Evolutionary conservation across 768 basidiomycete genomes (phyloP).

Genomic region (Lactarius deliciosus): DNA sequence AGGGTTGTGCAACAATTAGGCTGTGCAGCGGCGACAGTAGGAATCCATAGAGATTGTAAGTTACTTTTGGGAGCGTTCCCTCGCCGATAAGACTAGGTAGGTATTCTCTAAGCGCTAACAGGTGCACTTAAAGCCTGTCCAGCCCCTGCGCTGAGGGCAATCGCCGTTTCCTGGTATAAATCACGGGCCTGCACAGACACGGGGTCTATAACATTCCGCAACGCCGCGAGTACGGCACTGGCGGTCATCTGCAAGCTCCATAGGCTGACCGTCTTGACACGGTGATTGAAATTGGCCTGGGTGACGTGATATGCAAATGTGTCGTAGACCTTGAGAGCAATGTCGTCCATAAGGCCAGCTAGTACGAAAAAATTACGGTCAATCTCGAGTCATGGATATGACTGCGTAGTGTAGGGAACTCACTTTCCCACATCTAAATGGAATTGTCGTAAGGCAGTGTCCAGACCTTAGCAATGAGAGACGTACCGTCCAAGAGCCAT

Average conservation of each 20-base stretch:
- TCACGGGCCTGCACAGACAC: slow-evolving; percentile 38
- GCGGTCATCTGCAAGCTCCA: slow-evolving; percentile 97
- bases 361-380: slow-evolving; percentile 24
- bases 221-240: slow-evolving; percentile 74
- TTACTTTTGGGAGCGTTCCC: slow-evolving; percentile 3
- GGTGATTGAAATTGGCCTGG: slow-evolving; percentile 83
- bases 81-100: neutral
- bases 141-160: neutral
- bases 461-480: slow-evolving; percentile 11
- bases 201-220: slow-evolving; percentile 78
- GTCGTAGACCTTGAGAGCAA: slow-evolving; percentile 86
- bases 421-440: slow-evolving; percentile 88
- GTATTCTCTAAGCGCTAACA: slow-evolving; percentile 1
- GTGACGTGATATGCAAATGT: slow-evolving; percentile 95
- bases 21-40: neutral
- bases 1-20: neutral
- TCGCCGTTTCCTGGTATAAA: slow-evolving; percentile 30
- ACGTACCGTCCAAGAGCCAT: slow-evolving; percentile 94
- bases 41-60: slow-evolving; percentile 1
- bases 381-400: neutral
- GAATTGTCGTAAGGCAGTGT: slow-evolving; percentile 21
- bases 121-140: slow-evolving; percentile 9
- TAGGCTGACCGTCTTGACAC: slow-evolving; percentile 84
- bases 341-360: slow-evolving; percentile 92
- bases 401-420: slow-evolving; percentile 33